Conservation (phyloP, 164 flowering plant genomes). For the Macadamia tetraphylla region DNA sequence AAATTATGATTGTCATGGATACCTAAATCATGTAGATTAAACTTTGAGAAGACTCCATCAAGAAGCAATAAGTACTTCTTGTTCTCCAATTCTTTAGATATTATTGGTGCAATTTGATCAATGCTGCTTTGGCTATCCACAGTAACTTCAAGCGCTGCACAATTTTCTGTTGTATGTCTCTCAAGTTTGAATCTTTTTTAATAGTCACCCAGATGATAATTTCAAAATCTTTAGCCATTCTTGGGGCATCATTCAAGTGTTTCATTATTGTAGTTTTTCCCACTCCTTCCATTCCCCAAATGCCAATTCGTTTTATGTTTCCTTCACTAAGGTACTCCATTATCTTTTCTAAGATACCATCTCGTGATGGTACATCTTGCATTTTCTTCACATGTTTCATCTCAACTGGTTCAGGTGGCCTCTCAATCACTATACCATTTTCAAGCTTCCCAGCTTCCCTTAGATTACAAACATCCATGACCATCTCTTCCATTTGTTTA, state of each 20-base stretch:
- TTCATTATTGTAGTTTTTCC: constrained; percentile 26
- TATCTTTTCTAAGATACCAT: constrained; percentile 3
- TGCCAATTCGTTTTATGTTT: constrained; percentile 10
- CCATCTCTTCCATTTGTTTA: neutral
- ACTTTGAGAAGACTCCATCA: constrained; percentile 16
- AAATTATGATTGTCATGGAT: neutral
- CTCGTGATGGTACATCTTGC: neutral
- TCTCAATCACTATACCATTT: constrained; percentile 5
- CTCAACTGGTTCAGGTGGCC: neutral
- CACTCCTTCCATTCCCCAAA: constrained; percentile 23
- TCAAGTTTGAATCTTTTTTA: constrained; percentile 1
- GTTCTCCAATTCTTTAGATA: constrained; percentile 3
- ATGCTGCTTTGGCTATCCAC: neutral
- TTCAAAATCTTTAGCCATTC: constrained; percentile 13
- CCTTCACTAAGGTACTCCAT: constrained; percentile 3
- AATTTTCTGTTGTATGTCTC: constrained; percentile 10
- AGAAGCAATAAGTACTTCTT: constrained; percentile 26
- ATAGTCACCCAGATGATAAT: constrained; percentile 24
- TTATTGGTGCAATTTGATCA: neutral
- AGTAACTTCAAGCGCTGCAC: constrained; percentile 6
- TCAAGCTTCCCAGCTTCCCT: neutral
- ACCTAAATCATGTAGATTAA: constrained; percentile 17
- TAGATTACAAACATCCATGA: neutral
- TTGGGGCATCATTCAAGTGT: constrained; percentile 10
- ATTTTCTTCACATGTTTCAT: neutral